A percentile compares a stretch with the other conserved stretches of the same genome.
These are phyloP conservation scores for Colletotrichum acutatum DNA, from an alignment of 2,329 filamentous ascomycete species.

Conservation along the genomic window DNA sequence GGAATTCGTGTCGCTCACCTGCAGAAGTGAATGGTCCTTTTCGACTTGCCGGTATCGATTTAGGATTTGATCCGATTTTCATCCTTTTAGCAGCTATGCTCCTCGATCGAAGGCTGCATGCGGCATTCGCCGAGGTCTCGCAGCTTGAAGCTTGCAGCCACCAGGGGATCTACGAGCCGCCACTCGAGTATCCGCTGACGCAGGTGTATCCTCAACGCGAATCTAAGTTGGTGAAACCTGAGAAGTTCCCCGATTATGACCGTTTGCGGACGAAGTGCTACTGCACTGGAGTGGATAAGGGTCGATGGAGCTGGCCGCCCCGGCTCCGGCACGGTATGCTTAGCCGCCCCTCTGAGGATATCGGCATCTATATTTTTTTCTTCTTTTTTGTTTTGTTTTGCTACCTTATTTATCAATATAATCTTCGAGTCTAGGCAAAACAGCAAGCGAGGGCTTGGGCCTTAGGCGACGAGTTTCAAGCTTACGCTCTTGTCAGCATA, in stretches of 20 bases:
- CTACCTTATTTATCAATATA: not conserved
- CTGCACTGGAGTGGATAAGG: not conserved
- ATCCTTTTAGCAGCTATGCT: not conserved
- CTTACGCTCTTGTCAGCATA: not conserved
- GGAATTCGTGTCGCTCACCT: not conserved
- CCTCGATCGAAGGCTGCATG: not conserved
- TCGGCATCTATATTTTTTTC: not conserved
- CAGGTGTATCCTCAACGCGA: not conserved
- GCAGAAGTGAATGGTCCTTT: not conserved
- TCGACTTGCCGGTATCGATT: not conserved
- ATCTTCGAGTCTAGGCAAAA: not conserved
- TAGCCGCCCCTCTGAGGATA: not conserved
- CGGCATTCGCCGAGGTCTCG: not conserved
- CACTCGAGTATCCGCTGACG: slow-evolving; percentile 8
- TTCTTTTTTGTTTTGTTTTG: too few species aligned
- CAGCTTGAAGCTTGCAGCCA: not conserved
- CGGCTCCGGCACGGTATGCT: not conserved
- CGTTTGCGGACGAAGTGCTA: slow-evolving; percentile 10
- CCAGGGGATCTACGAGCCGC: not conserved
- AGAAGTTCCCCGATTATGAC: not conserved
- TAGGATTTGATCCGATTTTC: not conserved
- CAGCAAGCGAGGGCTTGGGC: not conserved
- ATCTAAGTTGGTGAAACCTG: not conserved
- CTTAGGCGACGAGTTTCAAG: not conserved
- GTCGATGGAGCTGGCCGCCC: not conserved